Evolutionary conservation across 345 rosid genomes (phyloP).

Genomic region (Aquilaria yunnanensis): DNA sequence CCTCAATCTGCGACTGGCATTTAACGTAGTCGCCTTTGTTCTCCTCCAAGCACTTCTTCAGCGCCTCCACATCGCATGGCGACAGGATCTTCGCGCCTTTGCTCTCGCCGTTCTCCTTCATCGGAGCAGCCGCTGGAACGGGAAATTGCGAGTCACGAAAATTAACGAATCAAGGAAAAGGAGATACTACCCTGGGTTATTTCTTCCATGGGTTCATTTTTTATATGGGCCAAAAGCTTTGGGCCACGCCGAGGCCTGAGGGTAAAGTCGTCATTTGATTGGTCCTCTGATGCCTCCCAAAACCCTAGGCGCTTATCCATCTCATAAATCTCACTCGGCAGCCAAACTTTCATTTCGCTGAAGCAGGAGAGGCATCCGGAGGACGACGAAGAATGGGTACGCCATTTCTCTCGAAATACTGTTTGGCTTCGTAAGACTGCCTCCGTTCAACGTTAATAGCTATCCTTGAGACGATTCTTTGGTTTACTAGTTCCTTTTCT

Average conservation of each 20-base stretch:
- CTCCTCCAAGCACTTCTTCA: slow-evolving; percentile 87
- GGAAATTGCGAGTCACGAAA: no score
- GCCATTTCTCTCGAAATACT: slow-evolving; percentile 10
- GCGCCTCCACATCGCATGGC: slow-evolving; percentile 73
- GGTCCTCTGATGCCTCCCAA: neutral
- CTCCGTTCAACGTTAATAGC: neutral
- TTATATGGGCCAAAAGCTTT: no score
- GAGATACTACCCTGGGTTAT: no score
- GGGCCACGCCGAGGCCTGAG: neutral
- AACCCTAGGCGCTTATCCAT: slow-evolving; percentile 17
- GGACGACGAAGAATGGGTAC: slow-evolving; percentile 30
- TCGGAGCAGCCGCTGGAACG: neutral
- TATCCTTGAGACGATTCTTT: neutral
- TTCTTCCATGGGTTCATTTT: no score
- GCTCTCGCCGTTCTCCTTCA: slow-evolving; percentile 26
- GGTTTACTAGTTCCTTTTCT: neutral
- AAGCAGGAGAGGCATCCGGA: slow-evolving; percentile 15
- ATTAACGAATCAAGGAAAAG: no score
- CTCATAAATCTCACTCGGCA: neutral
- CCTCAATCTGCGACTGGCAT: slow-evolving; percentile 71
- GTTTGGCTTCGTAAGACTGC: neutral
- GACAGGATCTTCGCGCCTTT: slow-evolving; percentile 34
- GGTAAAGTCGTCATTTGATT: slow-evolving; percentile 4
- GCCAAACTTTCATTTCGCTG: slow-evolving; percentile 9
- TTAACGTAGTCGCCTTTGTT: slow-evolving; percentile 69